Evolutionary conservation across 164 flowering plant species (phyloP).

Genomic region (Berberis vulgaris): DNA sequence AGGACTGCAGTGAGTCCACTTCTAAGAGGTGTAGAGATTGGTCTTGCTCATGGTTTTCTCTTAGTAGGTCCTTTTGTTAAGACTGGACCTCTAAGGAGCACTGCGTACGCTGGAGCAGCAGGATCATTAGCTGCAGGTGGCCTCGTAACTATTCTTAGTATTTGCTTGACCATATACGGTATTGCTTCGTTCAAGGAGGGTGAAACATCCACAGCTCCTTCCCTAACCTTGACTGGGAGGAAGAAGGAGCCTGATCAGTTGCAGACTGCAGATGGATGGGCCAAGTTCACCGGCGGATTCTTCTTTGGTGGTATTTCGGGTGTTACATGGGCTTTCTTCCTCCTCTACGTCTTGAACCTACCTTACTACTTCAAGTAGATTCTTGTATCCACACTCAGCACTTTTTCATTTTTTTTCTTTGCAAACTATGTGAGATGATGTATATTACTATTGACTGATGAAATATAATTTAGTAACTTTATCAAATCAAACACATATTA

Average conservation of each 20-base stretch:
- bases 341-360: constrained; percentile 77
- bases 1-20: constrained; percentile 92
- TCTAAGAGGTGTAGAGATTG: constrained; percentile 83
- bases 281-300: constrained; percentile 90
- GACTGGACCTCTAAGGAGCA: constrained; percentile 88
- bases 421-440: too few relatives aligned
- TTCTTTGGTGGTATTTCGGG: constrained; percentile 97
- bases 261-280: constrained; percentile 78
- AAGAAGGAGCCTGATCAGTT: constrained; percentile 82
- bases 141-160: constrained; percentile 70
- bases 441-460: too few relatives aligned
- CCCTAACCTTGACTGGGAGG: constrained; percentile 80
- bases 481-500: too few relatives aligned
- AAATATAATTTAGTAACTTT: too few relatives aligned
- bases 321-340: constrained; percentile 87
- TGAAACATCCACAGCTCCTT: constrained; percentile 60
- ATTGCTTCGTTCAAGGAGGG: constrained; percentile 66
- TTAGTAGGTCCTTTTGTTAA: constrained; percentile 91
- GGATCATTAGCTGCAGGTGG: constrained; percentile 88
- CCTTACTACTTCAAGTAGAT: constrained; percentile 79
- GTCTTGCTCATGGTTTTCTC: constrained; percentile 83
- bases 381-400: neutral
- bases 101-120: constrained; percentile 57
- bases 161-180: constrained; percentile 82
- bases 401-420: too few relatives aligned